Conservation (phyloP, 306 rosid genomes). For the Sicyos baderoa region DNA sequence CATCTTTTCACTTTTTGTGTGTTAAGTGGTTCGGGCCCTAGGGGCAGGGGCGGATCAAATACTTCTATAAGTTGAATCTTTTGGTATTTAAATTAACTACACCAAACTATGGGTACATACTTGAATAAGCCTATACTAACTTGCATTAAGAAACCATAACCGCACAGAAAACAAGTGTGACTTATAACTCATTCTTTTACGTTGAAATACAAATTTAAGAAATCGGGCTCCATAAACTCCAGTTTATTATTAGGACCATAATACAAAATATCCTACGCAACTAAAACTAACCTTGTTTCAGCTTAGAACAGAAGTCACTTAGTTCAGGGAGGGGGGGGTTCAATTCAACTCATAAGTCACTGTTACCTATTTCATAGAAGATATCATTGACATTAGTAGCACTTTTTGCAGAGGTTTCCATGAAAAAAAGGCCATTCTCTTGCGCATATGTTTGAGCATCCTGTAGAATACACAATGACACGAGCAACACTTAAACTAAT, state of each 20-base stretch:
- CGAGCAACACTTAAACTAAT: constrained; percentile 12
- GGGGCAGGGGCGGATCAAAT: background rate
- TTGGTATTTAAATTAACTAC: background rate
- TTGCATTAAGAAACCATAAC: background rate
- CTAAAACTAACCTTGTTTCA: background rate
- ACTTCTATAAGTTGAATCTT: background rate
- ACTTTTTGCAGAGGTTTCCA: constrained; percentile 60
- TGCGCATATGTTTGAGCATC: constrained; percentile 55
- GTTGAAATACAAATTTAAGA: background rate
- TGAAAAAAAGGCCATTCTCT: constrained; percentile 50
- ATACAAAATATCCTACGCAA: background rate
- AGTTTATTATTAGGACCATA: too few relatives aligned
- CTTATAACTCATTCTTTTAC: background rate
- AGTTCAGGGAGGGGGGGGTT: background rate
- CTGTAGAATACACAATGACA: constrained; percentile 22
- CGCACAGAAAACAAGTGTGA: background rate
- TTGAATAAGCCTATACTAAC: background rate
- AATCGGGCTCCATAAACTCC: background rate
- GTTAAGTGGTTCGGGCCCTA: background rate
- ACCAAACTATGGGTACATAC: background rate
- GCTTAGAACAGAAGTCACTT: background rate
- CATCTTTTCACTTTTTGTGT: background rate
- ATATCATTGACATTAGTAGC: constrained; percentile 50
- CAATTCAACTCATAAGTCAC: background rate
- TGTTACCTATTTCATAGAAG: constrained; percentile 48